Evolutionary conservation across 768 basidiomycete genomes (phyloP).

Genomic region (Rhodosporidiobolus odoratus): DNA sequence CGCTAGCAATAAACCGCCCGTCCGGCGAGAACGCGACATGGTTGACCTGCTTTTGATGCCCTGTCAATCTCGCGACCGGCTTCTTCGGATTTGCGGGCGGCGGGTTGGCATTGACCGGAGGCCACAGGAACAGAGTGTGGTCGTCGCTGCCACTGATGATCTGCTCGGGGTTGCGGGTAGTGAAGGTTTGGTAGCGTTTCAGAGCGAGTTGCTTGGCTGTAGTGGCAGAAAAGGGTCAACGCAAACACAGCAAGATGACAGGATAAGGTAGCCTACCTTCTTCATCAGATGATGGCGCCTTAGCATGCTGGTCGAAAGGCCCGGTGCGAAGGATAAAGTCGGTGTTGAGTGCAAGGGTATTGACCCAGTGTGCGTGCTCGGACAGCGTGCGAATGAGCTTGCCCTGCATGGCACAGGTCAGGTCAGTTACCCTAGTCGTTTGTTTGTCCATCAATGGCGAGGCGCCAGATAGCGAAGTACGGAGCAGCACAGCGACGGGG

Average conservation of each 20-base stretch:
- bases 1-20: constrained; percentile 83
- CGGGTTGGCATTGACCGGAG: constrained; percentile 52
- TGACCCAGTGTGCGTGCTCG: constrained; percentile 99
- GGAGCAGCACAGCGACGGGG: background rate
- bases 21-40: constrained; percentile 94
- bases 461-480: background rate
- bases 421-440: background rate
- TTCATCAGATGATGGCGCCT: constrained; percentile 69
- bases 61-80: constrained; percentile 72
- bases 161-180: constrained; percentile 64
- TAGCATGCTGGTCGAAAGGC: constrained; percentile 82
- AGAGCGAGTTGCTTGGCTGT: constrained; percentile 70
- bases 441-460: no score
- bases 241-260: background rate
- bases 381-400: constrained; percentile 75
- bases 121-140: constrained; percentile 95
- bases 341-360: constrained; percentile 87
- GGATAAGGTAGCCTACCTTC: constrained; percentile 59
- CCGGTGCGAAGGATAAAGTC: constrained; percentile 93
- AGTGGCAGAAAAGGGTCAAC: background rate
- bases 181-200: constrained; percentile 59
- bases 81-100: constrained; percentile 57
- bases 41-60: constrained; percentile 89
- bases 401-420: constrained; percentile 54
- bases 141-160: constrained; percentile 96